phyloP scores from a whole-genome alignment of 331 rosid species.

The Quercus lobata region DNA sequence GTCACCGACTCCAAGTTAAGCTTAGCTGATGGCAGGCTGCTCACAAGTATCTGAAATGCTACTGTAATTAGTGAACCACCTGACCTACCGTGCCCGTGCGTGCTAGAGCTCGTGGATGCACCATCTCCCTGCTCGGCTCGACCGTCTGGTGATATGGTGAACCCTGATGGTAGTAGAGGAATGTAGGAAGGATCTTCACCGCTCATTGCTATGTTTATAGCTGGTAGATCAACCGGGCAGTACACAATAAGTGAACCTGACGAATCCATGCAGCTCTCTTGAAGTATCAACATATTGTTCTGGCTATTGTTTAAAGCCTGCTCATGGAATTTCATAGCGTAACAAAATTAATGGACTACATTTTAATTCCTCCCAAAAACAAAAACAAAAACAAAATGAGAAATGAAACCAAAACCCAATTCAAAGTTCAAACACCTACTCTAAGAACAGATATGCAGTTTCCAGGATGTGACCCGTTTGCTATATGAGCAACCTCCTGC shows the following conservation, averaged over 20 bases:
- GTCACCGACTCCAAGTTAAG: constrained; percentile 87
- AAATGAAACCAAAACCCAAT: neutral
- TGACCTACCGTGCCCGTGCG: constrained; percentile 13
- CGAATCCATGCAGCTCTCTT: constrained; percentile 86
- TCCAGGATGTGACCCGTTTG: constrained; percentile 93
- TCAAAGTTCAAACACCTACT: constrained; percentile 35
- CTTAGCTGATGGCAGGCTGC: constrained; percentile 81
- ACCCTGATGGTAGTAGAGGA: constrained; percentile 82
- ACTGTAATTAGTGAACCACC: constrained; percentile 81
- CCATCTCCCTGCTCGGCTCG: constrained; percentile 38
- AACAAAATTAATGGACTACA: neutral
- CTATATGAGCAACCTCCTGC: constrained; percentile 93
- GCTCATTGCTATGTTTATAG: constrained; percentile 85
- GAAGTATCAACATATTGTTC: constrained; percentile 91
- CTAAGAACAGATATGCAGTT: constrained; percentile 89
- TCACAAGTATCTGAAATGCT: constrained; percentile 84
- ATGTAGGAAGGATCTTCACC: constrained; percentile 87
- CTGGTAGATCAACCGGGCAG: constrained; percentile 78
- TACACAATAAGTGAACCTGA: constrained; percentile 84
- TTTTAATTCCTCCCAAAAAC: neutral
- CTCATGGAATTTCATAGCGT: neutral
- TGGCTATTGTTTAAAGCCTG: constrained; percentile 82
- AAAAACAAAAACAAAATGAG: neutral
- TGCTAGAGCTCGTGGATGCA: constrained; percentile 54
- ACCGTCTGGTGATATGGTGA: constrained; percentile 75